phyloP scores from a whole-genome alignment of 31 red algal genomes.

The Odonthalia washingtoniensis region DNA sequence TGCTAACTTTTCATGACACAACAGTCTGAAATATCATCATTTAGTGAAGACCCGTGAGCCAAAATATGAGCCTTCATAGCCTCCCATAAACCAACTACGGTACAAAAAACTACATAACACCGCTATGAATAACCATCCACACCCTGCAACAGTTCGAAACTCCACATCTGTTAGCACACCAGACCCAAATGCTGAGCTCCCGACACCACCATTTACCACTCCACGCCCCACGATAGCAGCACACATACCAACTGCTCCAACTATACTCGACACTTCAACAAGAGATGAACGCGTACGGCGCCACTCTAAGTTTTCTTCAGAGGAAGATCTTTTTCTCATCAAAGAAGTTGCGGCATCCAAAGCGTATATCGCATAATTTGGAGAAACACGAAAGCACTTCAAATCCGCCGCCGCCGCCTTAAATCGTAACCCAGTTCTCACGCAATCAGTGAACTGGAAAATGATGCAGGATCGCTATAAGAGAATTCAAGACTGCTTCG shows the following conservation, averaged over 20 bases:
- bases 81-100: neutral
- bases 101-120: neutral
- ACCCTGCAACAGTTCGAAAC: neutral
- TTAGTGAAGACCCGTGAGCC: neutral
- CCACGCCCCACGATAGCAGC: neutral
- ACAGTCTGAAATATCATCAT: neutral
- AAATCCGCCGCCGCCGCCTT: neutral
- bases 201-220: neutral
- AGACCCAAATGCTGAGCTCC: neutral
- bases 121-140: neutral
- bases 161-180: neutral
- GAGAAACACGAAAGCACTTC: constrained; percentile 7
- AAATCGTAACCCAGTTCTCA: constrained; percentile 20
- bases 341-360: constrained; percentile 24
- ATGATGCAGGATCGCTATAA: constrained; percentile 45
- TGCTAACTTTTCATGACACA: neutral
- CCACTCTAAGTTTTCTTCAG: neutral
- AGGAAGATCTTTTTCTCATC: constrained; percentile 7
- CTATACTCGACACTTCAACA: neutral
- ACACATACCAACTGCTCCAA: neutral
- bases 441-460: constrained; percentile 12
- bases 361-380: neutral
- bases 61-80: neutral
- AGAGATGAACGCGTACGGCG: neutral
- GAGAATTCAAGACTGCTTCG: constrained; percentile 29